Evolutionary conservation across 345 rosid species (phyloP).

Genomic region (Pelargonium nanum): DNA sequence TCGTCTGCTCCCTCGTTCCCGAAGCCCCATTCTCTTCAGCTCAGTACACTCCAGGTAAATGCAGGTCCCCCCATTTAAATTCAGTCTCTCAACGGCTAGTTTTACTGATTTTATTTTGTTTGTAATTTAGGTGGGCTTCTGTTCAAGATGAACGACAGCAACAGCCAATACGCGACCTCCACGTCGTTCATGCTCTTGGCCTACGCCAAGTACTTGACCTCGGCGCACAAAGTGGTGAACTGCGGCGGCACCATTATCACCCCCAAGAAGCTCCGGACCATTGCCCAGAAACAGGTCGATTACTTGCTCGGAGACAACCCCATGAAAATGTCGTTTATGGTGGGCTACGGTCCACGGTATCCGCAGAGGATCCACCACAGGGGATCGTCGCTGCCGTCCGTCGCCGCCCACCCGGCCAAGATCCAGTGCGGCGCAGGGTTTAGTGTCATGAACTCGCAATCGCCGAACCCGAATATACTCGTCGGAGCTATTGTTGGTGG

Average conservation of each 20-base stretch:
- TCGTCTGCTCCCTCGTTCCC: conserved; percentile 83
- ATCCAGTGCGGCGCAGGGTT: conserved; percentile 73
- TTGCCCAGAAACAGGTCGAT: conserved; percentile 73
- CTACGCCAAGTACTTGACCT: conserved; percentile 56
- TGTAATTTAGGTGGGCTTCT: conserved; percentile 58
- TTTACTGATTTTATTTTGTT: conserved; percentile 13
- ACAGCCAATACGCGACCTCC: conserved; percentile 66
- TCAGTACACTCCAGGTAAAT: conserved; percentile 80
- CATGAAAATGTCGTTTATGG: conserved; percentile 83
- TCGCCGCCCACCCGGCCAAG: conserved; percentile 51
- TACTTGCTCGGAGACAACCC: conserved; percentile 90
- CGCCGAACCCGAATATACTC: conserved; percentile 79
- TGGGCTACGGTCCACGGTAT: conserved; percentile 72
- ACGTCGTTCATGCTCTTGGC: conserved; percentile 51
- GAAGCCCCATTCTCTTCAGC: conserved; percentile 74
- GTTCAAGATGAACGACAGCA: conserved; percentile 55
- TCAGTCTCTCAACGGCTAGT: conserved; percentile 10
- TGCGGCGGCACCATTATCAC: conserved; percentile 41
- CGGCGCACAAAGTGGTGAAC: conserved; percentile 25
- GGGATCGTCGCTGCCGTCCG: conserved; percentile 80
- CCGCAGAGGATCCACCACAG: conserved; percentile 90
- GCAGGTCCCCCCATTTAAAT: neutral
- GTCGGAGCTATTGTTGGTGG: conserved; percentile 90
- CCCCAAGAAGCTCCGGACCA: conserved; percentile 31
- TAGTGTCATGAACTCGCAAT: conserved; percentile 42